phyloP scores from a whole-genome alignment of 768 basidiomycete species.

The Russula ochroleuca region DNA sequence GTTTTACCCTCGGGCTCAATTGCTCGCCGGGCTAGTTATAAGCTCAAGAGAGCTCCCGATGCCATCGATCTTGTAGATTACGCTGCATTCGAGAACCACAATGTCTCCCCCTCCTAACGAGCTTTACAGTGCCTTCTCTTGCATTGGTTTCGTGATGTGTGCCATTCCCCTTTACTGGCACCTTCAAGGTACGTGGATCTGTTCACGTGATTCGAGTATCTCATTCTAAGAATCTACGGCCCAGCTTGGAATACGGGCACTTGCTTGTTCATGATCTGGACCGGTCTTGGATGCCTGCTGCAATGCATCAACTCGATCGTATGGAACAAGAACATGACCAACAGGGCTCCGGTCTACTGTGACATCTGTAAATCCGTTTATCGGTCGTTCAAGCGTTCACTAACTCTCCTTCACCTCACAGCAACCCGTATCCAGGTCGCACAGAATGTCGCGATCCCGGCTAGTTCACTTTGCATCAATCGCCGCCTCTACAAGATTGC shows the following conservation, averaged over 20 bases:
- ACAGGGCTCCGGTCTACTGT: background rate
- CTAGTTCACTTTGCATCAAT: conserved; percentile 44
- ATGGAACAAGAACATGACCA: background rate
- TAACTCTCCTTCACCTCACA: conserved; percentile 24
- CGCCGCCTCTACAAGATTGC: conserved; percentile 48
- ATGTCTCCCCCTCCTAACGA: conserved; percentile 18
- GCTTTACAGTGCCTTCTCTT: conserved; percentile 37
- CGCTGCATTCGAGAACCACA: background rate
- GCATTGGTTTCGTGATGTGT: conserved; percentile 46
- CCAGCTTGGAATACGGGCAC: conserved; percentile 61
- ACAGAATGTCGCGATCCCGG: conserved; percentile 37
- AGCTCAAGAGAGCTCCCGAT: background rate
- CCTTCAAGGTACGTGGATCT: conserved; percentile 38
- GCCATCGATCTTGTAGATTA: background rate
- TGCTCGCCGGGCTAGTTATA: too few species aligned
- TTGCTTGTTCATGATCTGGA: conserved; percentile 69
- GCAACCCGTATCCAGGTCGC: conserved; percentile 40
- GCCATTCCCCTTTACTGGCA: conserved; percentile 54
- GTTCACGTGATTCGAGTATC: too few species aligned
- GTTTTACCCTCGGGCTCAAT: background rate
- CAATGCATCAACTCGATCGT: background rate
- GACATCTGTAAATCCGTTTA: background rate
- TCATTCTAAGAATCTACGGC: background rate
- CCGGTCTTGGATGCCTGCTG: conserved; percentile 24
- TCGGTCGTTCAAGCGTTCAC: background rate